A percentile compares a stretch with the other conserved stretches of the same genome.
Conservation (phyloP, 306 rosid species). For the Begonia fuchsioides region DNA sequence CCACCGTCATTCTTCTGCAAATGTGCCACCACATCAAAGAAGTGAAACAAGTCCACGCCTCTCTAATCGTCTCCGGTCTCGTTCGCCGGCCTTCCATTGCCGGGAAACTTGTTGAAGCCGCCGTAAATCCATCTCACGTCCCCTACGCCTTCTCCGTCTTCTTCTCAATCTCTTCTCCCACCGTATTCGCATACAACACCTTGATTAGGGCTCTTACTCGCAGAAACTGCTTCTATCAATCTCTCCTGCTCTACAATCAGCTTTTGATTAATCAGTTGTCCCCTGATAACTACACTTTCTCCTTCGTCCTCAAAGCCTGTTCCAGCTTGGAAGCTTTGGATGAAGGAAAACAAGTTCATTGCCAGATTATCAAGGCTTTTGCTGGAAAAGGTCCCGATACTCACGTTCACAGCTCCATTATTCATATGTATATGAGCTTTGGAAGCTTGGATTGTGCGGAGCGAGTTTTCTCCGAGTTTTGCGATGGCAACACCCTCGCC, state of each 20-base stretch:
- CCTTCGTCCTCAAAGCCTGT: slow-evolving; percentile 37
- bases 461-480: slow-evolving; percentile 15
- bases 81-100: slow-evolving; percentile 16
- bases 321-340: slow-evolving; percentile 21
- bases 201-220: slow-evolving; percentile 24
- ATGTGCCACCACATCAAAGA: slow-evolving; percentile 20
- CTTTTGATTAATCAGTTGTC: slow-evolving; percentile 13
- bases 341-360: slow-evolving; percentile 35
- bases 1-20: slow-evolving; percentile 21
- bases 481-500: slow-evolving; percentile 16
- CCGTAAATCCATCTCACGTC: slow-evolving; percentile 12
- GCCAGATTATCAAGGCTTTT: slow-evolving; percentile 20
- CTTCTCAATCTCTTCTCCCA: slow-evolving; percentile 16
- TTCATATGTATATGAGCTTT: slow-evolving; percentile 22
- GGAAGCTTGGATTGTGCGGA: slow-evolving; percentile 23
- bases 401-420: slow-evolving; percentile 27
- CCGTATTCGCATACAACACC: slow-evolving; percentile 30
- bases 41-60: slow-evolving; percentile 30
- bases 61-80: slow-evolving; percentile 23
- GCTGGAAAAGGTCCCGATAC: slow-evolving; percentile 19
- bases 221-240: slow-evolving; percentile 9
- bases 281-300: slow-evolving; percentile 31
- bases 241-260: slow-evolving; percentile 16
- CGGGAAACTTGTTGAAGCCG: slow-evolving; percentile 33
- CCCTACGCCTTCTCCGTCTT: slow-evolving; percentile 19